Conservation (phyloP, 441 rosid species). For the Hypseocharis bilobata region DNA sequence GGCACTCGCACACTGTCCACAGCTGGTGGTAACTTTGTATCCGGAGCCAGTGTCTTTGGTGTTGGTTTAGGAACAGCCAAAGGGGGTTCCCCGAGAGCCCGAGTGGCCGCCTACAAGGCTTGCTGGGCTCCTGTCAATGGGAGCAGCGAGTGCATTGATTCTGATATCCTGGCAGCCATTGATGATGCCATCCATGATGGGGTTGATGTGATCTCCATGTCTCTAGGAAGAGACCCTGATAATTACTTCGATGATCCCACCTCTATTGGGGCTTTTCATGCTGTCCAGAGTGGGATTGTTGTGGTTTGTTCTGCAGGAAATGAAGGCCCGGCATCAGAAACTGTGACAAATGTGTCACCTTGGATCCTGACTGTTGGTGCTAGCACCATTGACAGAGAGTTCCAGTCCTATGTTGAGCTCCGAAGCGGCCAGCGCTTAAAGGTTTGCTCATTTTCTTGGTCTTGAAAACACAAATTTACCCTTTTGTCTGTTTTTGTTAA, state of each 20-base stretch:
- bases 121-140: slow-evolving; percentile 26
- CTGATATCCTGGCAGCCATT: too few species aligned
- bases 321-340: slow-evolving; percentile 57
- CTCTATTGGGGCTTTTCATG: too few species aligned
- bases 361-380: slow-evolving; percentile 66
- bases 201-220: too few species aligned
- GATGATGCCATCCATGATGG: too few species aligned
- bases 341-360: slow-evolving; percentile 60
- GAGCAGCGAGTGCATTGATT: slow-evolving; percentile 22
- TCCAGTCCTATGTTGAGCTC: slow-evolving; percentile 34
- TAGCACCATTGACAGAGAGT: slow-evolving; percentile 53
- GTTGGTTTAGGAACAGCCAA: slow-evolving; percentile 27
- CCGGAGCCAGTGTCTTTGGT: slow-evolving; percentile 30
- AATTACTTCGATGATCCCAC: too few species aligned
- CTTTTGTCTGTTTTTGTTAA: too few species aligned
- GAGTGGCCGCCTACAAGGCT: slow-evolving; percentile 34
- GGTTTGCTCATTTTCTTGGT: neutral
- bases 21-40: slow-evolving; percentile 47
- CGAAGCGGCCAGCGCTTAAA: slow-evolving; percentile 24
- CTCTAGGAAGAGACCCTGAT: too few species aligned
- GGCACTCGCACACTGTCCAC: slow-evolving; percentile 59
- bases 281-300: too few species aligned
- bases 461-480: too few species aligned
- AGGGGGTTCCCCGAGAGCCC: slow-evolving; percentile 34
- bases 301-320: slow-evolving; percentile 70